Percentiles rank a stretch among this genome's conserved stretches.
These are phyloP conservation scores for Thermomyces lanuginosus DNA, from an alignment of 2,329 filamentous ascomycete genomes.

Conservation along the genomic window DNA sequence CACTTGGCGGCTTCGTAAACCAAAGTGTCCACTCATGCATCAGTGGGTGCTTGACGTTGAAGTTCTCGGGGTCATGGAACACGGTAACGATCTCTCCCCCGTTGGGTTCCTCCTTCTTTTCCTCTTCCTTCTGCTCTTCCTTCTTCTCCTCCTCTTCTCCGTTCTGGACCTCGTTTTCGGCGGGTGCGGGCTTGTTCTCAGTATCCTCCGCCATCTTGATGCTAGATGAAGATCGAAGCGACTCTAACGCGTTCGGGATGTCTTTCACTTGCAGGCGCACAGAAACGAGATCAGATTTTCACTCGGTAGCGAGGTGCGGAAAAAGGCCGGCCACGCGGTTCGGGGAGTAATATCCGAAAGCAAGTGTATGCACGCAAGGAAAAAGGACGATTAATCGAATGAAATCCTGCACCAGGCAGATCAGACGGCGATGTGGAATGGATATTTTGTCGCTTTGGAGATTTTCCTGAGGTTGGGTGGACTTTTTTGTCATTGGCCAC, in stretches of 20 bases:
- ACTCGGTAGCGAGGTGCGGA: neutral
- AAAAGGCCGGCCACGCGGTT: too few species aligned
- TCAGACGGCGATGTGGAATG: constrained; percentile 1
- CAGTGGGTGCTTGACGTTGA: constrained; percentile 97
- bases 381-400: too few species aligned
- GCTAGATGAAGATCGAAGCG: constrained; percentile 4
- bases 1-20: constrained; percentile 96
- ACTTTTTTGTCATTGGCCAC: neutral
- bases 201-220: constrained; percentile 24
- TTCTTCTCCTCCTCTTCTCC: constrained; percentile 23
- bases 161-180: constrained; percentile 33
- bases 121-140: constrained; percentile 16
- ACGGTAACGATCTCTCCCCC: constrained; percentile 62
- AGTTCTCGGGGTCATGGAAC: constrained; percentile 96
- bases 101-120: constrained; percentile 6
- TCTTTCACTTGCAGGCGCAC: too few species aligned
- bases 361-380: too few species aligned
- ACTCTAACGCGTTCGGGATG: constrained; percentile 2
- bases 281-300: too few species aligned
- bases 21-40: constrained; percentile 97
- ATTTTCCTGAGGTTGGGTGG: constrained; percentile 7
- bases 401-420: constrained; percentile 29
- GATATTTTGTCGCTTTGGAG: constrained; percentile 16
- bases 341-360: too few species aligned
- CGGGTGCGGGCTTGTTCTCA: constrained; percentile 19